Base-by-base conservation (phyloP, 2,329 filamentous ascomycete genomes). In the Microcyclosporella mali region DNA sequence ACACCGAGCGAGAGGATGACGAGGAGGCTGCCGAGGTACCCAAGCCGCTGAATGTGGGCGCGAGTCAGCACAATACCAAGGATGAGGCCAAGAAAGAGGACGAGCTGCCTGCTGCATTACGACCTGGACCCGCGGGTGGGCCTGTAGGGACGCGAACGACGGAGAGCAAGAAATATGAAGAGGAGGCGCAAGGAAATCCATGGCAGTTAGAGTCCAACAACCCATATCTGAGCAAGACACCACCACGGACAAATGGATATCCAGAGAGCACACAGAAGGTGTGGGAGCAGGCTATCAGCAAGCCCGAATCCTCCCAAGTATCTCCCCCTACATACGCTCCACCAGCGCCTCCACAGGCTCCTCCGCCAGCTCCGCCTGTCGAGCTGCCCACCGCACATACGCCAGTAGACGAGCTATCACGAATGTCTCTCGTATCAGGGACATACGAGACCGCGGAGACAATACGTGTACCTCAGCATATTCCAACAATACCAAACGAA, bases 371-470 rank as follows among this genome's bases (percentile, higher is more conserved):
- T 12, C 51, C 48, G 16, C 45, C 67, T 2, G 66, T 66, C 1
- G 69, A 70, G 51, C 53, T 71, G 11, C 67, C 68, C 18, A 57
- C 69, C 3, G 55, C 58, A 18, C 62, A 62, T 28, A 68, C 67
- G 3, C 70, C 70, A 1, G 54, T 59, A 15, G 62, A 70, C 11
- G 57, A 64, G 41, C 55, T 70, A 44, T 60, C 64, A 12, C 58
- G 63, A 10, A 46, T 70, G 28, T 62, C 59, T 2, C 38, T 70
- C 4, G 45, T 45, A 19, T 50, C 49, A 21, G 49, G 46, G 18
- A 46, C 51, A 21, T 56, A 49, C 25, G 43, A 52, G 43, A 56
- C 50, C 7, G 46, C 50, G 8, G 56, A 57, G 37, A 42, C 49
- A 14, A 30, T 58, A 18, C 15, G 56, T 14, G 55, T 63, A 50